Evolutionary conservation across 2,329 filamentous ascomycete genomes (phyloP), one percentile per base, ranked within the genome.

Genomic region (Penicillium verrucosum): DNA sequence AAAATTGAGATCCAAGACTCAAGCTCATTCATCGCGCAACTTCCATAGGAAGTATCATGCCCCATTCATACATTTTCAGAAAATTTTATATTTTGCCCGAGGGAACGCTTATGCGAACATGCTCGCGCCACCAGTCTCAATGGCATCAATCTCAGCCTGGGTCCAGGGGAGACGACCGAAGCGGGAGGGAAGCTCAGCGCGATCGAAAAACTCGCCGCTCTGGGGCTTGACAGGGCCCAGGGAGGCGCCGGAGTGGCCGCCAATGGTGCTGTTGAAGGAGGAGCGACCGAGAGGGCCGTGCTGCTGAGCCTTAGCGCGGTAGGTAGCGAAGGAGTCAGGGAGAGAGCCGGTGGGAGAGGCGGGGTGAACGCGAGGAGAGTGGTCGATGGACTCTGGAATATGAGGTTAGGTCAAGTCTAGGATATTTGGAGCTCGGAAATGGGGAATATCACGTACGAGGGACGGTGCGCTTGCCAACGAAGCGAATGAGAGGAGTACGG

Each of bases 41-140:
- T 57, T 63, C 60, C 48, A 54, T 53, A 25, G 59, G 57, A 62
- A 61, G 58, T 44, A 51, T 65, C 60, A 55, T 62, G 57, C 56
- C 57, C 61, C 63, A 54, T 66, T 59, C 60, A 60, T 65, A 56
- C 58, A 57, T 54, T 53, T 51, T 43, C 41, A 53, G 27, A 53
- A 58, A 40, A 1, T 40, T n/a, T 32, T 44, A 40, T 45, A 36
- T 46, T 43, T 45, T 25, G 36, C 16, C 27, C 32, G 44, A 40
- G 34, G 14, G 44, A n/a, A 23, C 14, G 23, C 18, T 23, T 74
- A 85, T 60, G 77, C 80, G 65, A 80, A 82, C 64, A 85, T 68
- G 69, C 84, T 88, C 34, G 93, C 94, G 56, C 94, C 94, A 54
- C 92, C 94, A 54, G 90, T 94, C 84, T 97, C 92, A 70, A 99